Evolutionary conservation across 148 eudicot species (phyloP).

Genomic region (Vaccinium vitisidaea): DNA sequence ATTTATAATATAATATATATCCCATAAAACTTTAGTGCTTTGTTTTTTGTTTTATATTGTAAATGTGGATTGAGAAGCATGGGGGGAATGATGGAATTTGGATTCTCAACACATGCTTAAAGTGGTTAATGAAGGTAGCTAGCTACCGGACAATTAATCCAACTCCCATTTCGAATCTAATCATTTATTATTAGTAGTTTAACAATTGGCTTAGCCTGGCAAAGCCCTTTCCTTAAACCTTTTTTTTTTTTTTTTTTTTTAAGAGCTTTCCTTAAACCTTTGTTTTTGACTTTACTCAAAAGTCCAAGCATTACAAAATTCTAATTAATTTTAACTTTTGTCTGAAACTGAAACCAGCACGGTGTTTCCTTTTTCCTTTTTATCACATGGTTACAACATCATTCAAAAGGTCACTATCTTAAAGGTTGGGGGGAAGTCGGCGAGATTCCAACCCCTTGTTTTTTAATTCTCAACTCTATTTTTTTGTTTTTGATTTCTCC

Average conservation of each 20-base stretch:
- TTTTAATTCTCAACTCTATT: background rate
- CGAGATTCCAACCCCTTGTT: background rate
- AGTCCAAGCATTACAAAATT: conserved; percentile 4
- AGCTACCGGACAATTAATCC: background rate
- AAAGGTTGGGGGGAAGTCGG: background rate
- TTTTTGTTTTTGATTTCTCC: too few species aligned
- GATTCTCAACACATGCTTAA: conserved; percentile 18
- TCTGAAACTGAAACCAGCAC: conserved; percentile 1
- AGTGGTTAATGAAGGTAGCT: conserved; percentile 1
- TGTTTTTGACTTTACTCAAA: background rate
- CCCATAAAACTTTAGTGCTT: background rate
- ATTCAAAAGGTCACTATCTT: background rate
- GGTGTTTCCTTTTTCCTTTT: background rate
- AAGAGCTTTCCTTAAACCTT: too few species aligned
- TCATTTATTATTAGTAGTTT: background rate
- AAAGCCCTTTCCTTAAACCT: background rate
- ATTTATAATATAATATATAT: background rate
- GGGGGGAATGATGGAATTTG: conserved; percentile 9
- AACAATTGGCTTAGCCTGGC: background rate
- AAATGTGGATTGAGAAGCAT: background rate
- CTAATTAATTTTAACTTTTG: background rate
- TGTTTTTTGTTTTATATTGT: background rate
- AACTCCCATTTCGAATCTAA: background rate
- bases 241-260: background rate
- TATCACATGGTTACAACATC: background rate